A percentile compares a stretch with the other conserved stretches of the same genome.
Evolutionary conservation across 352 stramenopile genomes (phyloP).

Genomic region (Phytophthora sp.): DNA sequence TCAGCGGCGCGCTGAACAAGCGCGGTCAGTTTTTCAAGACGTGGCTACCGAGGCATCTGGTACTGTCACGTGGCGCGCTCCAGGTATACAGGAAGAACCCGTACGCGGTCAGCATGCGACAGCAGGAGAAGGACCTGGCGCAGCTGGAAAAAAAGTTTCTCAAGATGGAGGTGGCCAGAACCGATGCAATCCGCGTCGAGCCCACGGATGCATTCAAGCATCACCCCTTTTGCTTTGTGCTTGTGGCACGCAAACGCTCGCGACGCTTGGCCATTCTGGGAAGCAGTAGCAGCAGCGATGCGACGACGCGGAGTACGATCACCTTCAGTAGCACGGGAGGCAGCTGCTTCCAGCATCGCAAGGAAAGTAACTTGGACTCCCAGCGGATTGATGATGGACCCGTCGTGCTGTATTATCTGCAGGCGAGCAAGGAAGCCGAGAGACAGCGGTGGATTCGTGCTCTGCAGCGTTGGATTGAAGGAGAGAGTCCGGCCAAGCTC

Average conservation of each 20-base stretch:
- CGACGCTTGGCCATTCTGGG: slow-evolving; percentile 34
- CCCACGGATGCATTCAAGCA: slow-evolving; percentile 61
- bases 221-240: slow-evolving; percentile 69
- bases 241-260: slow-evolving; percentile 62
- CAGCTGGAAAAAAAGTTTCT: slow-evolving; percentile 65
- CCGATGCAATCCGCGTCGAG: slow-evolving; percentile 71
- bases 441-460: slow-evolving; percentile 75
- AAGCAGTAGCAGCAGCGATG: slow-evolving; percentile 5
- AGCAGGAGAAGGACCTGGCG: slow-evolving; percentile 49
- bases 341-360: slow-evolving; percentile 63
- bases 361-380: slow-evolving; percentile 63
- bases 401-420: slow-evolving; percentile 74
- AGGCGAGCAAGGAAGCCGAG: slow-evolving; percentile 65
- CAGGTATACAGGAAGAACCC: slow-evolving; percentile 82
- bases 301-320: slow-evolving; percentile 22
- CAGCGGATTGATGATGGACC: slow-evolving; percentile 42
- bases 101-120: slow-evolving; percentile 27
- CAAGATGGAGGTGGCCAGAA: slow-evolving; percentile 62
- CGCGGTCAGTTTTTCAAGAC: slow-evolving; percentile 80
- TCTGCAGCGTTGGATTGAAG: slow-evolving; percentile 77
- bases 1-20: slow-evolving; percentile 69
- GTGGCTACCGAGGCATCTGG: slow-evolving; percentile 74
- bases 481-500: slow-evolving; percentile 56
- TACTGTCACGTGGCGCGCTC: slow-evolving; percentile 64
- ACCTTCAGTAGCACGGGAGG: slow-evolving; percentile 30